Base-by-base conservation (phyloP, 306 rosid species). In the Cicer cuneatum region DNA sequence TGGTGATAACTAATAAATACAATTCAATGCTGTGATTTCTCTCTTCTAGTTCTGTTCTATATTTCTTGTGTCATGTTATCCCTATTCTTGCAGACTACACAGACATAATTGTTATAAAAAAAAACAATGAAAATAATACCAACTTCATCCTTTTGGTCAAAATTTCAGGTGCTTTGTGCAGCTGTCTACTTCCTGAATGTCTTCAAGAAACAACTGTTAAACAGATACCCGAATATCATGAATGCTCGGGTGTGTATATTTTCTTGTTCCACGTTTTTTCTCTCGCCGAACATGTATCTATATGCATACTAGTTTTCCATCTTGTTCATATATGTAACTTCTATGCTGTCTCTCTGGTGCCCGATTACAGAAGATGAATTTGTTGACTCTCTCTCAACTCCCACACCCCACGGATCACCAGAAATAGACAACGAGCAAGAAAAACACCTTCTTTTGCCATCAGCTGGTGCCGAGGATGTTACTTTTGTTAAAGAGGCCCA, bases 151-250 rank as follows among this genome's bases (percentile, higher is more conserved):
- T 71, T 80, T 78, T 78, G 77, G 66, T 69, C 60, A 75, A 76
- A 85, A 72, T 83, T 80, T 75, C 93, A 95, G 99, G 98, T 84
- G 72, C 90, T 62, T 45, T 95, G 62, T 95, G 99, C 76, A 85
- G 99, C 74, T 95, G 99, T 83, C 72, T 95, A 78, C 97, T 95
- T 69, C 99, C 99, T 58, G 99, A 95, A 86, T 86, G 93, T 79
- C 91, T 95, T 78, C 91, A 92, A 90, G 90, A 83, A 59, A 83
- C 93, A 39, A 59, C 85, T 38, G 93, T 95, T 79, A 90, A 92
- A 85, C 96, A 87, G 78, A 64, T 79, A 66, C 97, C 99, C 2
- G 98, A 95, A 77, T 86, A 83, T 82, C 92, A 83, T 14, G 93
- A 89, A 2, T 82, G 67, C 71, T 85, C 93, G 2, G 99, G 99